Percentiles rank a stretch among this genome's conserved stretches.
phyloP scores from a whole-genome alignment of 2,329 filamentous ascomycete species.

The Stachybotrys echinatus region DNA sequence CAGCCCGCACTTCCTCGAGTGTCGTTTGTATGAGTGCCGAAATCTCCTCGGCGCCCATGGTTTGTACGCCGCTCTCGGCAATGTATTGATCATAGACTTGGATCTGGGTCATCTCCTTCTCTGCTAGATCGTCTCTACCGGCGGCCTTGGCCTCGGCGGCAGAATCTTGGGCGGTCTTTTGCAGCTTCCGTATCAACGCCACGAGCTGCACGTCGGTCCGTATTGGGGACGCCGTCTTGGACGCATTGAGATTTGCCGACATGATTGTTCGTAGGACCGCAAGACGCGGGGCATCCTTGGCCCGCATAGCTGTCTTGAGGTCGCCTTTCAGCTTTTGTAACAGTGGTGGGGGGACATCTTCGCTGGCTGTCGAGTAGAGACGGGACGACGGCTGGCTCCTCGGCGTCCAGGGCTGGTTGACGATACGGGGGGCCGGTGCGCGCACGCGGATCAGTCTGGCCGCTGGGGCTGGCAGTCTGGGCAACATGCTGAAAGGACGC shows the following conservation, averaged over 20 bases:
- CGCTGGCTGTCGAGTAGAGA: conserved; percentile 26
- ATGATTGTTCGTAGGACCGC: conserved; percentile 64
- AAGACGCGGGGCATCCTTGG: conserved; percentile 60
- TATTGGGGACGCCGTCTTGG: conserved; percentile 67
- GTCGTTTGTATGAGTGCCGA: conserved; percentile 44
- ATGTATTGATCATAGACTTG: conserved; percentile 62
- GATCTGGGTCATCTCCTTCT: conserved; percentile 64
- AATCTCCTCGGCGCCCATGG: conserved; percentile 54
- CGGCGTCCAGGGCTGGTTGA: conserved; percentile 9
- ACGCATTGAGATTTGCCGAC: conserved; percentile 67
- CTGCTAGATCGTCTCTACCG: conserved; percentile 61
- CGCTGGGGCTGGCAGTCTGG: conserved; percentile 15
- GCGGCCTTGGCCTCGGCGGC: conserved; percentile 58
- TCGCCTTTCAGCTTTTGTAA: conserved; percentile 52
- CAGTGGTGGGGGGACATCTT: conserved; percentile 37
- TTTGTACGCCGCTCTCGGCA: conserved; percentile 52
- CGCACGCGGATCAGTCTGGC: conserved; percentile 17
- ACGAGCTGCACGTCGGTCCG: conserved; percentile 65
- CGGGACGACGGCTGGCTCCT: conserved; percentile 11
- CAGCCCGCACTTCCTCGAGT: conserved; percentile 44
- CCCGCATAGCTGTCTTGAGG: conserved; percentile 61
- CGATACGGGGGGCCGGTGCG: conserved; percentile 8
- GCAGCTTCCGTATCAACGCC: conserved; percentile 59
- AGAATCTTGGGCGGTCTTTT: conserved; percentile 52
- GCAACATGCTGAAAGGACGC: conserved; percentile 13